phyloP scores from a whole-genome alignment of 257 asterid species.

The Petunia axillaris region DNA sequence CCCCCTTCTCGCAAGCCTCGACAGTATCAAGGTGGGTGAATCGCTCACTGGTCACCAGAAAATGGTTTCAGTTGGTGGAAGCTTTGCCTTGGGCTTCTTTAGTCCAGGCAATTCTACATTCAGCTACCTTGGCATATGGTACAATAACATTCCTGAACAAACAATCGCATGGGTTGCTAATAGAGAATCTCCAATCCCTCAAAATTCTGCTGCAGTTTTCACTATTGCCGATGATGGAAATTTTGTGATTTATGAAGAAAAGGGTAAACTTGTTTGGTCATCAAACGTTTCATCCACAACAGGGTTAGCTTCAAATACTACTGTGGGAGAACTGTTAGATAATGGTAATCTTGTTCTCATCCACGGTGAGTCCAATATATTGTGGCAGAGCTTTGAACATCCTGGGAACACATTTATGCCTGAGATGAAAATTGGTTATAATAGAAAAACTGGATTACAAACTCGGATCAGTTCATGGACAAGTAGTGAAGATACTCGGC shows the following conservation, averaged over 20 bases:
- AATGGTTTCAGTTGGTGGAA: constrained; percentile 21
- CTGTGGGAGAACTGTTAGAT: constrained; percentile 21
- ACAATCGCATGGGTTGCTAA: constrained; percentile 30
- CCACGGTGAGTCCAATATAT: constrained; percentile 12
- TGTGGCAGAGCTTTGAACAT: constrained; percentile 25
- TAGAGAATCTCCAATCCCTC: constrained; percentile 21
- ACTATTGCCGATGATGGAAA: constrained; percentile 12
- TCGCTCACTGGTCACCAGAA: not conserved
- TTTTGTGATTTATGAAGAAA: constrained; percentile 17
- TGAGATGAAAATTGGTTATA: constrained; percentile 7
- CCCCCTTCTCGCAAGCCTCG: not conserved
- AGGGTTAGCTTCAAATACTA: not conserved
- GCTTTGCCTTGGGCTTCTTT: constrained; percentile 29
- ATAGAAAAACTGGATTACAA: not conserved
- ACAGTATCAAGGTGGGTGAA: constrained; percentile 10
- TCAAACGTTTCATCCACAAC: constrained; percentile 16
- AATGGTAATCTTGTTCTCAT: constrained; percentile 2
- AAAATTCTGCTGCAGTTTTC: not conserved
- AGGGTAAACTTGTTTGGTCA: constrained; percentile 23
- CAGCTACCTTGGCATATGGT: constrained; percentile 26
- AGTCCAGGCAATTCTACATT: constrained; percentile 23
- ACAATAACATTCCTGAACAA: not conserved
- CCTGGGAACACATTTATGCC: constrained; percentile 17
- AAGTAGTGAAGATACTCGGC: constrained; percentile 20
- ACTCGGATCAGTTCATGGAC: not conserved